Evolutionary conservation across 805 yeast genomes (phyloP), one percentile per base, ranked within the genome.

Genomic region (Zygosaccharomyces bisporus): DNA sequence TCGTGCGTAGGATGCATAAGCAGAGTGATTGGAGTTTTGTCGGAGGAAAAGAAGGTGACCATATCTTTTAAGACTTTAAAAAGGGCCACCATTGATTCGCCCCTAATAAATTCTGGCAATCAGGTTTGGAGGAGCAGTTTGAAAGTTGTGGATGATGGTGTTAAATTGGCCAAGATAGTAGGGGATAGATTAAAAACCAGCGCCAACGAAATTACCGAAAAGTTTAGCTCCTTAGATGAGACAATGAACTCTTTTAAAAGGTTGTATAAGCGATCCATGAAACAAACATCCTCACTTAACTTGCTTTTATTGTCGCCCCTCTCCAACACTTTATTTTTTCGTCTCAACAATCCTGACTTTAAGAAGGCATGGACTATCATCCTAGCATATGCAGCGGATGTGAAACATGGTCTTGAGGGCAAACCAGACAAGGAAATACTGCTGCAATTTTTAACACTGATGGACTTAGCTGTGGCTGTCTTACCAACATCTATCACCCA

Each of bases 281-380:
- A 39, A 3, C 38, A 31, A 23, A 39, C 33, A 6, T 38, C 46
- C 1, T 30, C 43, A 2, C 40, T 35, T 36, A 54, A 25, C 55
- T 52, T 81, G 10, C 57, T 79, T 17, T 67, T 76, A 2, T 62
- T 82, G 16, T 73, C 82, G 8, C 89, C 89, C 0, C 60, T 82
- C 41, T 78, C 85, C 0, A 75, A 75, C 49, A 72, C 81, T 0
- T 63, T 82, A n/a, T 75, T 71, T 50, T 57, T 76, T 36, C 86
- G 80, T 56, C 66, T 82, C 41, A 71, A 71, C 2, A 67, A 60
- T 12, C 70, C 74, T 29, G 76, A 72, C 41, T 76, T 75, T 46
- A 63, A 67, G 14, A 66, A 65, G 31, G 75, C 80, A 0, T 74
- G 75, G 58, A 46, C 55, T 3, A 67, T 60, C 23, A 40, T 48